Conservation (phyloP, 2,329 filamentous ascomycete species). For the Coniochaeta sp. region DNA sequence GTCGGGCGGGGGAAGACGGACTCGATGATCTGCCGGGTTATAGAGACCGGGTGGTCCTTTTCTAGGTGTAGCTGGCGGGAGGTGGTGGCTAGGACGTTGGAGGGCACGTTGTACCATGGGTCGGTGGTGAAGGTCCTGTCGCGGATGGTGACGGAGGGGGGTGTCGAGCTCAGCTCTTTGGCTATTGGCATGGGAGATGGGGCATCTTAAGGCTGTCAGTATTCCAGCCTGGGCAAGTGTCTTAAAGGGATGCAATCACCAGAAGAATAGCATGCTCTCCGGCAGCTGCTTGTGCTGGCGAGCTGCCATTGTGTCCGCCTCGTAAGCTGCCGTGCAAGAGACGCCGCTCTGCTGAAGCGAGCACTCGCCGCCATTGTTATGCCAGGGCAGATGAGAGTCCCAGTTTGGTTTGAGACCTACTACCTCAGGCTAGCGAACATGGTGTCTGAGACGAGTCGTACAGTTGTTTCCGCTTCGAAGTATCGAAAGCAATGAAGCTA, state of each 20-base stretch:
- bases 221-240: background rate
- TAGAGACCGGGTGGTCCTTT: conserved; percentile 79
- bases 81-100: conserved; percentile 67
- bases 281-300: background rate
- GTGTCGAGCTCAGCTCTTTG: conserved; percentile 13
- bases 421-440: background rate
- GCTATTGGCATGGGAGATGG: background rate
- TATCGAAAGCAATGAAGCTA: background rate
- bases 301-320: background rate
- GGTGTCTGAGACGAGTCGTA: background rate
- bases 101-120: conserved; percentile 77
- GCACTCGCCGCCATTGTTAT: background rate
- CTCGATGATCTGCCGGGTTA: conserved; percentile 89
- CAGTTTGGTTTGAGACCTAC: background rate
- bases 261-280: conserved; percentile 4
- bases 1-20: conserved; percentile 69
- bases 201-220: background rate
- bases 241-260: background rate
- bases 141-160: conserved; percentile 47
- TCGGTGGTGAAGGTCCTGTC: conserved; percentile 62
- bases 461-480: background rate
- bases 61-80: conserved; percentile 82
- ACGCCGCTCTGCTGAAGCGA: background rate
- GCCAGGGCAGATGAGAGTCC: background rate
- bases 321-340: background rate